Conservation (phyloP, 1,284 basidiomycete genomes). For the Naganishia albida region DNA sequence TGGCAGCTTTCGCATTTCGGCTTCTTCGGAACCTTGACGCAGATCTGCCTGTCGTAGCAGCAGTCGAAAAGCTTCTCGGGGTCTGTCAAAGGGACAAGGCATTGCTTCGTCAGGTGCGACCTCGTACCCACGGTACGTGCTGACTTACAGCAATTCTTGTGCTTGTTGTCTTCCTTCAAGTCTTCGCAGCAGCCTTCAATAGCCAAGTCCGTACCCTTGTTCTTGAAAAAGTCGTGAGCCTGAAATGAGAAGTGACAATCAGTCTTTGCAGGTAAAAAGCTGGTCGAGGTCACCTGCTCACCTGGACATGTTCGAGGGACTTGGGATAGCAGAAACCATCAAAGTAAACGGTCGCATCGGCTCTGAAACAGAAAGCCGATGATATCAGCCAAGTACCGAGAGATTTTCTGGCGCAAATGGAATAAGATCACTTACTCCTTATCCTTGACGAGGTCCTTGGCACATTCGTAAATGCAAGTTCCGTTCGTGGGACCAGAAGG, state of each 20-base stretch:
- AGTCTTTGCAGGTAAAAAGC: too few species aligned
- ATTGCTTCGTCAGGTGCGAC: background rate
- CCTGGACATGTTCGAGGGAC: conserved; percentile 5
- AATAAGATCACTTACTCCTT: background rate
- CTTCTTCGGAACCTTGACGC: background rate
- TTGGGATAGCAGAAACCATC: conserved; percentile 23
- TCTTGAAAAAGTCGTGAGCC: conserved; percentile 3
- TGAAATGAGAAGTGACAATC: background rate
- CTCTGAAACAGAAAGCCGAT: background rate
- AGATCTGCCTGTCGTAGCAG: conserved; percentile 15
- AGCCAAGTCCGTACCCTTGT: conserved; percentile 15
- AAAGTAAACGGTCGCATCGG: conserved; percentile 17
- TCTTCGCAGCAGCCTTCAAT: conserved; percentile 14
- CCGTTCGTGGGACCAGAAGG: conserved; percentile 1
- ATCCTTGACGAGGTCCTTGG: conserved; percentile 10
- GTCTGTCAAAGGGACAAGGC: background rate
- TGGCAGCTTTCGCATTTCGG: too few species aligned
- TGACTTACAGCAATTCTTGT: conserved; percentile 15
- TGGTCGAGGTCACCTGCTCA: background rate
- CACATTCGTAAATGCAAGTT: conserved; percentile 19
- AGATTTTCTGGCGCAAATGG: too few species aligned
- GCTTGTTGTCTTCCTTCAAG: conserved; percentile 3
- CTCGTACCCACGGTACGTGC: background rate
- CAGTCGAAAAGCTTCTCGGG: conserved; percentile 15
- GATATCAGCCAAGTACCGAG: background rate